Percentiles rank a stretch among this genome's conserved stretches.
phyloP scores from a whole-genome alignment of 306 rosid genomes.

The Quercus dentata region DNA sequence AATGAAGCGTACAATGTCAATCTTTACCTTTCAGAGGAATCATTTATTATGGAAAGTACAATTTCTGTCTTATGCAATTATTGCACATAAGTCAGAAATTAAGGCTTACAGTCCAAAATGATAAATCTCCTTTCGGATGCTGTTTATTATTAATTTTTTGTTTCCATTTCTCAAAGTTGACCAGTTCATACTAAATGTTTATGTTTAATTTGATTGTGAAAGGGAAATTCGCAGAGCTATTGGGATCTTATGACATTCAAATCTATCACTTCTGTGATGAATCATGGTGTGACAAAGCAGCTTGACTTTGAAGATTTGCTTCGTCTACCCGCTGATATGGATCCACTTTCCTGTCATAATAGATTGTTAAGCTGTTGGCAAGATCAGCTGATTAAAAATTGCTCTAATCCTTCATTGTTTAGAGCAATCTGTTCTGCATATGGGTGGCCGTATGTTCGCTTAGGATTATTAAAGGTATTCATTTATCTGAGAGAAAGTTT shows the following conservation, averaged over 20 bases:
- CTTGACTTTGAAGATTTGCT: slow-evolving; percentile 75
- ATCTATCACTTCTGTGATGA: slow-evolving; percentile 68
- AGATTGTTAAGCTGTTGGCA: slow-evolving; percentile 62
- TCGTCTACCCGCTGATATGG: slow-evolving; percentile 68
- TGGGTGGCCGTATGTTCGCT: slow-evolving; percentile 85
- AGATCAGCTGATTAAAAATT: slow-evolving; percentile 43
- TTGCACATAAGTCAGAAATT: background rate
- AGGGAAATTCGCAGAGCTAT: slow-evolving; percentile 48
- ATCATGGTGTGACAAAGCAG: slow-evolving; percentile 68
- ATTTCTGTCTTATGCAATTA: background rate
- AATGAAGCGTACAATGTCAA: background rate
- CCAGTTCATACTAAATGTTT: slow-evolving; percentile 19
- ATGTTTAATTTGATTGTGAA: slow-evolving; percentile 26
- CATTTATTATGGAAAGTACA: background rate
- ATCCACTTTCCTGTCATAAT: slow-evolving; percentile 62
- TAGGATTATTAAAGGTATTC: slow-evolving; percentile 83
- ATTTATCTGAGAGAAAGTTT: slow-evolving; percentile 2
- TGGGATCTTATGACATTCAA: slow-evolving; percentile 76
- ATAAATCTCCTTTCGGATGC: background rate
- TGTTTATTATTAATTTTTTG: slow-evolving; percentile 3
- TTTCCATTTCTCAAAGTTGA: slow-evolving; percentile 16
- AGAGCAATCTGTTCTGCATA: slow-evolving; percentile 81
- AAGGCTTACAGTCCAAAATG: background rate
- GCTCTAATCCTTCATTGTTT: slow-evolving; percentile 61
- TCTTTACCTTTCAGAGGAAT: background rate